A percentile compares a stretch with the other conserved stretches of the same genome.
phyloP scores from a whole-genome alignment of 805 yeast genomes.

The Wickerhamiella vanderwaltii region DNA sequence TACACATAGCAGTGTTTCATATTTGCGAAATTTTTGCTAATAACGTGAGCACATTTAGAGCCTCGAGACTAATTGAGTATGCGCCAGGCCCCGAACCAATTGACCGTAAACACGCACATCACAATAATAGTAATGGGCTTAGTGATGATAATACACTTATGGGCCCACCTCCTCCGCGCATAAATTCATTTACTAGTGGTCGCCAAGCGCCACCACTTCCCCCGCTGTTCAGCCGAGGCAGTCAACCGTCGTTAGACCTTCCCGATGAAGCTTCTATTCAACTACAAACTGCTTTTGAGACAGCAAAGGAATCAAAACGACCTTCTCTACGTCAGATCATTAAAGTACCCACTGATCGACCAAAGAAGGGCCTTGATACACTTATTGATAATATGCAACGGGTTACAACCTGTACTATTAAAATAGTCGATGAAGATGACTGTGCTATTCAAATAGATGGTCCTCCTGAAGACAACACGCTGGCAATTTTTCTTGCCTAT shows the following conservation, averaged over 20 bases:
- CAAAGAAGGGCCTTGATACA: conserved; percentile 1
- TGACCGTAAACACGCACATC: not conserved
- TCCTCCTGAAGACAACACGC: conserved; percentile 41
- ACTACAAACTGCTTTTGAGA: conserved; percentile 20
- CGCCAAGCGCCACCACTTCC: not conserved
- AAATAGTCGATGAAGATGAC: conserved; percentile 31
- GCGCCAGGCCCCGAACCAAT: not conserved
- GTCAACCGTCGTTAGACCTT: conserved; percentile 1
- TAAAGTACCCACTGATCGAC: conserved; percentile 11
- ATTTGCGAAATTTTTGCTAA: conserved; percentile 46
- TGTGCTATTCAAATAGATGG: conserved; percentile 61
- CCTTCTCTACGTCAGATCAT: conserved; percentile 18
- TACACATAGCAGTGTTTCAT: conserved; percentile 71
- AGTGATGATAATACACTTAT: not conserved
- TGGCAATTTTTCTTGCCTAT: conserved; percentile 15
- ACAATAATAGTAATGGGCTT: not conserved
- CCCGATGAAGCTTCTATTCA: conserved; percentile 9
- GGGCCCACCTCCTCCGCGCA: not conserved
- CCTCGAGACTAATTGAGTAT: not conserved
- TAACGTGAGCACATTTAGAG: conserved; percentile 26
- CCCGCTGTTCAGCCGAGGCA: too few species aligned
- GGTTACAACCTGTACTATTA: conserved; percentile 16
- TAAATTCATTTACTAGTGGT: not conserved
- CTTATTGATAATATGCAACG: conserved; percentile 16
- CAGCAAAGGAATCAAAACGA: conserved; percentile 18